Base-by-base conservation (phyloP, 495 filamentous ascomycete species). In the Stereocaulon alpinum region DNA sequence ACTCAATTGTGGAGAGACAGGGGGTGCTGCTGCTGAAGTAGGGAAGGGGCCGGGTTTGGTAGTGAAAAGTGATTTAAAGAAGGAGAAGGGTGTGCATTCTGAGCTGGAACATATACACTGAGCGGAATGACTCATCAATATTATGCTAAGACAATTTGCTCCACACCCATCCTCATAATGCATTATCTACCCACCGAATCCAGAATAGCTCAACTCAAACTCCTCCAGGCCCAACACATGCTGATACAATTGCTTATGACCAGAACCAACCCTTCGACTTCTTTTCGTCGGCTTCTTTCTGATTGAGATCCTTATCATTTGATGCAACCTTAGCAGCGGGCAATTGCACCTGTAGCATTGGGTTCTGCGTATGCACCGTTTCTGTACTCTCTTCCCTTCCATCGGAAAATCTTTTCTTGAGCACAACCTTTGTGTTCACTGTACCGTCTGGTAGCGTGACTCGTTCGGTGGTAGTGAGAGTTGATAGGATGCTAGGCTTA, bases 401-500 rank as follows among this genome's bases (percentile, higher is more conserved):
- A 73, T 88, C 83, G 0, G 79, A 73, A 64, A 80, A 88, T 6
- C 77, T 72, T 67, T 80, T 82, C 49, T 81, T 85, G 14, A 82
- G 68, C 12, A 81, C 70, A n/a, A 78, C 77, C 61, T 75, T 82
- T 5, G 80, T 87, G 49, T 79, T 74, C 6, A 84, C 69, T 6
- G 80, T 82, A 9, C 85, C 85, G 70, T 87, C 84, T 4, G 81
- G 68, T 27, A 79, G 65, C 15, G 71, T 76, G 6, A 70, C 71
- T 1, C 77, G 76, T 55, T 82, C 76, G 11, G 82, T 86, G 1
- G 73, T 81, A 0, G 76, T 82, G 40, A 77, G 74, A 2, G 80
- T 82, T 3, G 82, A 84, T 3, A 86, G 64, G 5, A 87, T 71
- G 27, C 68, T 72, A 6, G 67, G 55, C 9, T 67, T 49, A 27